Base-by-base conservation (phyloP, 371 early-diverging fungal species). In the Rhizopus stolonifer region DNA sequence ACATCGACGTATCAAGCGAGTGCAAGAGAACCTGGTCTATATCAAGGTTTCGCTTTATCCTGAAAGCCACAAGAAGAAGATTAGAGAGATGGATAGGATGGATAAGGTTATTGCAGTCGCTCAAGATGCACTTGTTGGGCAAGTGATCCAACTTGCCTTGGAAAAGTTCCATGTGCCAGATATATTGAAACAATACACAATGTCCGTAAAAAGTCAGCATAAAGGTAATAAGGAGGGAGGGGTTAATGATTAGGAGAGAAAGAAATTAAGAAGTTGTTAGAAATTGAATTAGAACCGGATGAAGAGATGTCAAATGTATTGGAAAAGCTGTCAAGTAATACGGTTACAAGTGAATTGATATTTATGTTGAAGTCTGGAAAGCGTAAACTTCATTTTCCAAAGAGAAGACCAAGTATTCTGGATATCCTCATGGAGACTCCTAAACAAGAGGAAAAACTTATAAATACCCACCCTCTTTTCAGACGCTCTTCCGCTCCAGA, bases 81-180 rank as follows among this genome's bases (percentile, higher is more conserved):
- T 47, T 13, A 48, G 29, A 21, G 60, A 60, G 60, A 68, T 74
- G 23, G 74, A 77, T 50, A 58, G 77, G n/a, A 68, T 74, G 22
- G 78, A 77, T 49, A 77, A 77, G 53, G 70, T 77, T n/a, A 74
- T 77, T 33, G 53, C 72, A 33, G 72, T 77, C 14, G 56, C 52
- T 19, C 52, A 61, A 46, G 67, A 74, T 17, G 62, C 58, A 6
- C 52, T 49, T 25, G 52, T 77, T 33, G 74, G 72, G 5, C 58
- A 56, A 26, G 72, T 77, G 9, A 72, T 72, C 26, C 62, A 67
- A 13, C 55, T 66, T 25, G 74, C 78, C 9, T 46, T 77, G 11
- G 72, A 72, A 18, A 74, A 77, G 26, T 74, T 77, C 34, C 74
- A 72, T 54, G 66, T 74, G 24, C 66, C 74, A 23, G 72, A 74